phyloP scores from a whole-genome alignment of 1,284 basidiomycete species.

The Flammula alnicola region DNA sequence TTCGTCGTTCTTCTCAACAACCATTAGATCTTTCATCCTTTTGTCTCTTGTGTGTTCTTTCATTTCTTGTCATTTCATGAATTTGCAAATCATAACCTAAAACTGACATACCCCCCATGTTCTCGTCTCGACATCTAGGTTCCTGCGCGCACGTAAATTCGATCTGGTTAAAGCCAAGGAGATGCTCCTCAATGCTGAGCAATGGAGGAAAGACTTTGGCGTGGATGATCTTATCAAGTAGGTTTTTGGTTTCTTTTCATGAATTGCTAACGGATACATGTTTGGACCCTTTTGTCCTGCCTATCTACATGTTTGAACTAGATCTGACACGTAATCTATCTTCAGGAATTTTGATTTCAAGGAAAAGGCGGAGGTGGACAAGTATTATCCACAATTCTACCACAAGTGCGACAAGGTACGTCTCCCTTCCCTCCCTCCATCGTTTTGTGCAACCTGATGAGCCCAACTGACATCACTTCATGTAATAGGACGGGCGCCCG shows the following conservation, averaged over 20 bases:
- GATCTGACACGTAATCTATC: too few species aligned
- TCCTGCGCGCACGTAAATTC: slow-evolving; percentile 93
- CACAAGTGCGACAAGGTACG: slow-evolving; percentile 92
- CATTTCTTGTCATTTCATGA: too few species aligned
- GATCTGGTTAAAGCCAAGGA: slow-evolving; percentile 82
- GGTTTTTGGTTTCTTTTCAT: slow-evolving; percentile 29
- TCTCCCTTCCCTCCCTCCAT: slow-evolving; percentile 12
- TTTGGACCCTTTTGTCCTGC: too few species aligned
- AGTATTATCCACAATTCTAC: slow-evolving; percentile 96
- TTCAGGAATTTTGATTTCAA: slow-evolving; percentile 86
- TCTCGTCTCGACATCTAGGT: too few species aligned
- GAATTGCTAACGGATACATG: slow-evolving; percentile 34
- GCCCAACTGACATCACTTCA: not conserved
- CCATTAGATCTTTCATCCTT: too few species aligned
- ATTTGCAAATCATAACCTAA: too few species aligned
- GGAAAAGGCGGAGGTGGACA: slow-evolving; percentile 85
- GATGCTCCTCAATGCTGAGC: slow-evolving; percentile 85
- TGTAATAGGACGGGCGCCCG: slow-evolving; percentile 85
- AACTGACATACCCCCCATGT: too few species aligned
- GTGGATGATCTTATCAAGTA: slow-evolving; percentile 89
- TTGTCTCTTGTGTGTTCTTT: too few species aligned
- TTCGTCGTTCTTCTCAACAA: too few species aligned
- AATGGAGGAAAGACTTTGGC: slow-evolving; percentile 91
- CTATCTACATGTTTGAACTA: too few species aligned
- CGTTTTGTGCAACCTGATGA: not conserved